Evolutionary conservation across 352 stramenopile species (phyloP).

Genomic region (Phytophthora sojae): DNA sequence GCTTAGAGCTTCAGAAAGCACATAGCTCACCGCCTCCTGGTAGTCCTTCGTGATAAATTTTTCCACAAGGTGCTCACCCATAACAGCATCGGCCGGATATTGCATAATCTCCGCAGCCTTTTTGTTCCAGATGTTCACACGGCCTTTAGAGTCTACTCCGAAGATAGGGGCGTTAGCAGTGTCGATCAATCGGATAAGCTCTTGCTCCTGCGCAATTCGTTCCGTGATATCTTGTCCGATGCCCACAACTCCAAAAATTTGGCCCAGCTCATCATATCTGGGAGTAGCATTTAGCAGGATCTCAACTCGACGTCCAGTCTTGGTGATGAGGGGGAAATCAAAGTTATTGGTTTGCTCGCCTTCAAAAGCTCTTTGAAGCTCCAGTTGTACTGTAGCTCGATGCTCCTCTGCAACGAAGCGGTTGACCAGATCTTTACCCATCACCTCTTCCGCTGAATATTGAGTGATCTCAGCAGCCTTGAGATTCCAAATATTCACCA

Average conservation of each 20-base stretch:
- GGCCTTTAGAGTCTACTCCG: constrained; percentile 65
- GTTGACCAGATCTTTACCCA: constrained; percentile 77
- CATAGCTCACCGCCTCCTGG: constrained; percentile 55
- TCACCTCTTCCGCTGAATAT: constrained; percentile 80
- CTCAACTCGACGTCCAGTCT: constrained; percentile 48
- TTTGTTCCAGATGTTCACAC: constrained; percentile 76
- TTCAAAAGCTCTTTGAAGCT: constrained; percentile 52
- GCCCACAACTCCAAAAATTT: constrained; percentile 83
- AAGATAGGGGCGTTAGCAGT: constrained; percentile 81
- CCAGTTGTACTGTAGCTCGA: constrained; percentile 30
- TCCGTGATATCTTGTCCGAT: constrained; percentile 83
- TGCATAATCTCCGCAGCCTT: constrained; percentile 73
- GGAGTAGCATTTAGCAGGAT: constrained; percentile 81
- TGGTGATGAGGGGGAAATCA: constrained; percentile 76
- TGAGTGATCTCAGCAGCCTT: constrained; percentile 82
- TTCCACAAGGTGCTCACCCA: constrained; percentile 65
- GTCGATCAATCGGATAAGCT: constrained; percentile 72
- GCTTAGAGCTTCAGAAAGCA: constrained; percentile 64
- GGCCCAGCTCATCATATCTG: constrained; percentile 63
- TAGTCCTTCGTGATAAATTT: constrained; percentile 73
- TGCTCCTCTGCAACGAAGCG: constrained; percentile 51
- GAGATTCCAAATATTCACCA: constrained; percentile 80
- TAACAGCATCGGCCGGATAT: constrained; percentile 64
- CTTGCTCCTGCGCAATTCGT: constrained; percentile 69
- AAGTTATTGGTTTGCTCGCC: constrained; percentile 79